Conservation (phyloP, 208 protist genomes). For the Crithidia expoeki region DNA sequence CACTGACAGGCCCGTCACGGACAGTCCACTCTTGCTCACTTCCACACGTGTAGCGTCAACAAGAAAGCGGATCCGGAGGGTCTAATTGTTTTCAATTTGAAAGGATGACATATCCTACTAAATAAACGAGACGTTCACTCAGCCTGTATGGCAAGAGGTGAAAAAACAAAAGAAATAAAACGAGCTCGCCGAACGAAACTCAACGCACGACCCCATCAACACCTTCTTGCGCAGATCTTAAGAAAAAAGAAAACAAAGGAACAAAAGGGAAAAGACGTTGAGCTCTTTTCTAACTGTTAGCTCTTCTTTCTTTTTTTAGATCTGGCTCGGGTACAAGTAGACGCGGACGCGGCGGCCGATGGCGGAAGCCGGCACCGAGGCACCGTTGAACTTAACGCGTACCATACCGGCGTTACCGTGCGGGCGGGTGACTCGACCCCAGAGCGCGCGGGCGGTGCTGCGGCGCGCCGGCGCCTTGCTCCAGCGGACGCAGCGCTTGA, state of each 20-base stretch:
- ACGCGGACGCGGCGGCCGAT: conserved; percentile 97
- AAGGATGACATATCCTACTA: conserved; percentile 1
- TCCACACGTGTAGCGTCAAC: too few relatives aligned
- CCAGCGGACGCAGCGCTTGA: conserved; percentile 92
- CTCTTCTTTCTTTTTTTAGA: conserved; percentile 78
- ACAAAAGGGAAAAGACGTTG: conserved; percentile 4
- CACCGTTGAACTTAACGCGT: conserved; percentile 96
- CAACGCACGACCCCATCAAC: not conserved
- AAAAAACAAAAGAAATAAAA: conserved; percentile 5
- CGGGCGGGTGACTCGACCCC: conserved; percentile 96
- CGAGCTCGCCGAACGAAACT: not conserved
- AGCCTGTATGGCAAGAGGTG: not conserved
- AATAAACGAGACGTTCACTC: not conserved
- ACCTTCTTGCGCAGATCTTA: not conserved
- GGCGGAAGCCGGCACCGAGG: conserved; percentile 95
- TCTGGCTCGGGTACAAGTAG: conserved; percentile 98
- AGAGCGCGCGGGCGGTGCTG: conserved; percentile 96
- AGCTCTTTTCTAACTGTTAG: too few relatives aligned
- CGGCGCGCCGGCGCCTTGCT: conserved; percentile 88
- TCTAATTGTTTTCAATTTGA: not conserved
- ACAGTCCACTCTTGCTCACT: not conserved
- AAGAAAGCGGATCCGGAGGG: too few relatives aligned
- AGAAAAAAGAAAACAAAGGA: conserved; percentile 25
- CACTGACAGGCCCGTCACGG: too few relatives aligned
- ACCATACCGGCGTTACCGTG: conserved; percentile 98